Percentiles rank a stretch among this genome's conserved stretches.
These are phyloP conservation scores for Schizophyllum amplum DNA, from an alignment of 1,284 basidiomycete genomes.

Conservation along the genomic window DNA sequence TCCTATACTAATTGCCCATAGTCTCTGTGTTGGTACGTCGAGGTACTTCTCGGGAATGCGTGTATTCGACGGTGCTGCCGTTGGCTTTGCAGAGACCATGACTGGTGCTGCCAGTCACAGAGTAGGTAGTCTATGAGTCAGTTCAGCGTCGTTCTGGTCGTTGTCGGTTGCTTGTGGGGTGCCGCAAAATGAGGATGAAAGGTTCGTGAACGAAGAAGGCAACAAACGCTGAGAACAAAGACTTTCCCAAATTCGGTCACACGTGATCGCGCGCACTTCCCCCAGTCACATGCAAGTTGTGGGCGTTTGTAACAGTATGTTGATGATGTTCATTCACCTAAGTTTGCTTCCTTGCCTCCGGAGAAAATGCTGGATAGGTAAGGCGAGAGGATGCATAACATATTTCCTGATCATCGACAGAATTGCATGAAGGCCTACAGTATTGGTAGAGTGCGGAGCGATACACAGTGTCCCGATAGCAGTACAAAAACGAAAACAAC, in stretches of 20 bases:
- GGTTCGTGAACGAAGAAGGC: background rate
- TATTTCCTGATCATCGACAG: too few relatives aligned
- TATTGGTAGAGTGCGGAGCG: background rate
- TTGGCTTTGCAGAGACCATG: slow-evolving; percentile 9
- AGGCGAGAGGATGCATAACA: too few relatives aligned
- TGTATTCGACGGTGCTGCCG: slow-evolving; percentile 17
- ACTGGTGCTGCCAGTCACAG: background rate
- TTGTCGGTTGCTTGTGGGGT: background rate
- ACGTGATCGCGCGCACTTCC: background rate
- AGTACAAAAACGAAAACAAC: background rate
- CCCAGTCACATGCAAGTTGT: background rate
- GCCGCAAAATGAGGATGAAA: background rate
- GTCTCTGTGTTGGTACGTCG: slow-evolving; percentile 49
- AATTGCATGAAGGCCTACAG: background rate
- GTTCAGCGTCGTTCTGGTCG: background rate
- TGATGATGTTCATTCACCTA: too few relatives aligned
- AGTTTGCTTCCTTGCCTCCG: too few relatives aligned
- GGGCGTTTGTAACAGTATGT: background rate
- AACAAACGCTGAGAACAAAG: background rate
- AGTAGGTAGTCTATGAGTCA: background rate
- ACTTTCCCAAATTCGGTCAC: background rate
- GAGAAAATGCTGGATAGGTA: too few relatives aligned
- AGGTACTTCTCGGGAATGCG: slow-evolving; percentile 45
- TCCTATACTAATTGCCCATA: slow-evolving; percentile 49
- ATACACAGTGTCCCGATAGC: background rate